Percentiles rank a stretch among this genome's conserved stretches.
phyloP scores from a whole-genome alignment of 208 protist genomes.

The Trypanosoma theileri region DNA sequence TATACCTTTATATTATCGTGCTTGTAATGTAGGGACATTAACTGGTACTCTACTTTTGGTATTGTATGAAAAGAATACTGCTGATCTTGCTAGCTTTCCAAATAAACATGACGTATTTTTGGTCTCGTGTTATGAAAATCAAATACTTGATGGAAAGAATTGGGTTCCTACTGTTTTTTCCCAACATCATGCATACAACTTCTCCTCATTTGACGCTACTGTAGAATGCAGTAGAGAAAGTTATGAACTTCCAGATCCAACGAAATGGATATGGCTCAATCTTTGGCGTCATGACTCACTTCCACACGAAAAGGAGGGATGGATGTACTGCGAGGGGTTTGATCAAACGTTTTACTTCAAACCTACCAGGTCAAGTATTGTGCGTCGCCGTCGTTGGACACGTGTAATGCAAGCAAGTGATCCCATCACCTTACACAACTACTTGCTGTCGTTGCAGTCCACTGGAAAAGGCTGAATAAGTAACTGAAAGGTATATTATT shows the following conservation, averaged over 20 bases:
- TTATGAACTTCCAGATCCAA: conserved; percentile 38
- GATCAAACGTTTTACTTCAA: conserved; percentile 27
- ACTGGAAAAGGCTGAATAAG: neutral
- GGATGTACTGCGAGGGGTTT: conserved; percentile 43
- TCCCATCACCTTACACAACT: conserved; percentile 48
- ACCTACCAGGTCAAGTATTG: conserved; percentile 16
- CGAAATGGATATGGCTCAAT: conserved; percentile 50
- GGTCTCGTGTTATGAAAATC: conserved; percentile 65
- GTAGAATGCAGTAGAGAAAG: conserved; percentile 33
- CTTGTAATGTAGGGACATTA: conserved; percentile 49
- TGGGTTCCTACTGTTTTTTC: conserved; percentile 38
- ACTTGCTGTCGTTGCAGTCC: conserved; percentile 9
- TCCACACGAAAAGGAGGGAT: conserved; percentile 49
- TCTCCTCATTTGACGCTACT: conserved; percentile 35
- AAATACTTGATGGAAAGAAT: conserved; percentile 31
- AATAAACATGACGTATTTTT: conserved; percentile 35
- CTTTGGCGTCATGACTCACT: conserved; percentile 52
- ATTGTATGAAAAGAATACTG: conserved; percentile 50
- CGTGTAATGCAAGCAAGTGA: conserved; percentile 60
- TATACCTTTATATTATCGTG: conserved; percentile 54
- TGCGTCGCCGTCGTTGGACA: conserved; percentile 51
- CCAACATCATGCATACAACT: conserved; percentile 32
- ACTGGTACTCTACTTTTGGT: conserved; percentile 38
- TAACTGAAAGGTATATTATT: no score
- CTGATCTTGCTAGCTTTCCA: conserved; percentile 39